Conservation (phyloP, 2,329 filamentous ascomycete species). For the Sporothrix inflata region DNA sequence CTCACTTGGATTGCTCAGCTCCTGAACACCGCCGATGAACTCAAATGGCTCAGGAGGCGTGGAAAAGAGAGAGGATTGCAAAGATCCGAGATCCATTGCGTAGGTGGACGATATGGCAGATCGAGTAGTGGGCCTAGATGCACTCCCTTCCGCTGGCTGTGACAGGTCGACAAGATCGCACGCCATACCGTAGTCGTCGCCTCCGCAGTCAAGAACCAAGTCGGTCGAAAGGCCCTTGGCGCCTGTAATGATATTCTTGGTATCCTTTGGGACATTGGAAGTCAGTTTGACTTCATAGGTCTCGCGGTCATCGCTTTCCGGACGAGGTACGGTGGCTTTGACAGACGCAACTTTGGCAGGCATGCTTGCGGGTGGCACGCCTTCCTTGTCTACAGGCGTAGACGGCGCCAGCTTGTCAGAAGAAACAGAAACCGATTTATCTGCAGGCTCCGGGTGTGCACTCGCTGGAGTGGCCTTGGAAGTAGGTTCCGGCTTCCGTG, state of each 20-base stretch:
- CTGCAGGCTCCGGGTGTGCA: not conserved
- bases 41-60: not conserved
- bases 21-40: not conserved
- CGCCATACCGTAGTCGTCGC: slow-evolving; percentile 9
- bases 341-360: not conserved
- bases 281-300: not conserved
- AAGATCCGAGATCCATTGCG: slow-evolving; percentile 30
- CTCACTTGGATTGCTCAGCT: not conserved
- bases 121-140: not conserved
- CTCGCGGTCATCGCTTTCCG: not conserved
- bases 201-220: not conserved
- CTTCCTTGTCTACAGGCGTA: no score
- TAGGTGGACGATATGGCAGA: slow-evolving; percentile 26
- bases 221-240: not conserved
- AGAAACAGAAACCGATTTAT: not conserved
- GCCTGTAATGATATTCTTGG: not conserved
- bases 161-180: slow-evolving; percentile 30
- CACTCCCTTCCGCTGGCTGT: not conserved
- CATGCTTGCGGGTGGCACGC: not conserved
- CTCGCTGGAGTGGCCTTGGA: no score
- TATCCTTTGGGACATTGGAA: not conserved
- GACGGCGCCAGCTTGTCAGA: not conserved
- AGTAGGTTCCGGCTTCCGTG: not conserved
- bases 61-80: not conserved
- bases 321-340: not conserved